A percentile compares a stretch with the other conserved stretches of the same genome.
These are phyloP conservation scores for Myxozyma neglecta DNA, from an alignment of 805 yeast species.

Conservation along the genomic window DNA sequence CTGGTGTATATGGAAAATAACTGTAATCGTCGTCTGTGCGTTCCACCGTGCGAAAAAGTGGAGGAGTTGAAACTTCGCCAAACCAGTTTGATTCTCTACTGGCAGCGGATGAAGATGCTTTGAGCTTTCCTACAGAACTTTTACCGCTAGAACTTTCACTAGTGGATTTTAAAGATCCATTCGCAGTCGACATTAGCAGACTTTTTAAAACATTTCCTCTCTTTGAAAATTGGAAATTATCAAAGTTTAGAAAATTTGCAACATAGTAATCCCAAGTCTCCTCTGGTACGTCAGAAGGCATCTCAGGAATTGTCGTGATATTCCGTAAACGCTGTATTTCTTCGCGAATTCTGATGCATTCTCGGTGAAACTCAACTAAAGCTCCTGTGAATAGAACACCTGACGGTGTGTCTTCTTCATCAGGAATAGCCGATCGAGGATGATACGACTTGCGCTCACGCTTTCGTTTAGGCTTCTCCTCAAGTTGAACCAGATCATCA, in stretches of 20 bases:
- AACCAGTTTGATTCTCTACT: constrained; percentile 4
- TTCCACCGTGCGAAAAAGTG: neutral
- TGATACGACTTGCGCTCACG: neutral
- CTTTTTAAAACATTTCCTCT: constrained; percentile 19
- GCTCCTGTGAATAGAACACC: constrained; percentile 18
- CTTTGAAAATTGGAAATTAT: constrained; percentile 14
- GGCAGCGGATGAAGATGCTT: neutral
- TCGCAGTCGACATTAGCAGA: constrained; percentile 8
- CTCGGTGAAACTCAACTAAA: constrained; percentile 21
- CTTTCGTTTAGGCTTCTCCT: neutral
- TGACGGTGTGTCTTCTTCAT: constrained; percentile 20
- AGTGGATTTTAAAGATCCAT: neutral
- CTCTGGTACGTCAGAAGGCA: constrained; percentile 28
- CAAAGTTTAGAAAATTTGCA: constrained; percentile 13
- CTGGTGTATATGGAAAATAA: constrained; percentile 3
- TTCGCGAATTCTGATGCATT: constrained; percentile 28
- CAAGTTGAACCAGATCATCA: constrained; percentile 3
- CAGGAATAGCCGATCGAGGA: neutral
- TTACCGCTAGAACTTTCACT: constrained; percentile 9
- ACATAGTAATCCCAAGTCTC: constrained; percentile 29
- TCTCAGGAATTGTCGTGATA: constrained; percentile 27
- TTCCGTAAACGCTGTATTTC: constrained; percentile 16
- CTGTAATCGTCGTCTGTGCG: constrained; percentile 7
- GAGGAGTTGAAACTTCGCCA: neutral
- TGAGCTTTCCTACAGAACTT: neutral